phyloP scores from a whole-genome alignment of 2,329 filamentous ascomycete genomes.

The Colletotrichum graminicola region DNA sequence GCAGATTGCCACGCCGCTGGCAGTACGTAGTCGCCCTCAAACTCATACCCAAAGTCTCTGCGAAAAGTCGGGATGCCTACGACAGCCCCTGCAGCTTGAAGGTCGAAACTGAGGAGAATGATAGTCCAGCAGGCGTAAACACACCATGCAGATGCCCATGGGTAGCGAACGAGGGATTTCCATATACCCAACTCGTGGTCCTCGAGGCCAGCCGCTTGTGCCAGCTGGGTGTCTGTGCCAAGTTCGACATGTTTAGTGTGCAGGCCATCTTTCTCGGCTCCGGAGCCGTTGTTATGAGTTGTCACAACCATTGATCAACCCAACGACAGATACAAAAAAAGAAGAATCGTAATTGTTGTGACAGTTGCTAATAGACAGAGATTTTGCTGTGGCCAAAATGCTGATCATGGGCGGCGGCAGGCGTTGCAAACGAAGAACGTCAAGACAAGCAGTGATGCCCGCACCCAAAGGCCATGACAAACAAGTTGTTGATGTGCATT shows the following conservation, averaged over 20 bases:
- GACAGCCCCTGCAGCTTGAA: slow-evolving; percentile 56
- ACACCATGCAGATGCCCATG: slow-evolving; percentile 51
- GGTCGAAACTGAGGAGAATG: slow-evolving; percentile 56
- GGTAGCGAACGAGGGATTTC: slow-evolving; percentile 45
- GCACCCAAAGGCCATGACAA: background rate
- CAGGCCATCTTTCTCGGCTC: slow-evolving; percentile 28
- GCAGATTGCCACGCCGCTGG: slow-evolving; percentile 58
- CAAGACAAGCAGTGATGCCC: background rate
- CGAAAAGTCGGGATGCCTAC: slow-evolving; percentile 59
- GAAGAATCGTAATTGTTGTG: background rate
- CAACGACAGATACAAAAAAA: background rate
- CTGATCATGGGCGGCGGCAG: background rate
- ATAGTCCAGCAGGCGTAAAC: slow-evolving; percentile 56
- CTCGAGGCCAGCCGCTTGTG: slow-evolving; percentile 43
- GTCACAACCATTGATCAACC: background rate
- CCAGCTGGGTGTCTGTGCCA: slow-evolving; percentile 13
- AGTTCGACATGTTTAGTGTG: slow-evolving; percentile 30
- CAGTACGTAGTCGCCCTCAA: slow-evolving; percentile 54
- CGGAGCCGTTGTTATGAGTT: slow-evolving; percentile 11
- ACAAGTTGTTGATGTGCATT: background rate
- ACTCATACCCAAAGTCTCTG: slow-evolving; percentile 57
- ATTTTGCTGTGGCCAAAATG: too few species aligned
- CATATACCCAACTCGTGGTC: slow-evolving; percentile 46
- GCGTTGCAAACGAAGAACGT: background rate
- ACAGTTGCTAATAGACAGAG: background rate